These are phyloP conservation scores for Solanum commersonii DNA, from an alignment of 257 asterid species.

Conservation along the genomic window DNA sequence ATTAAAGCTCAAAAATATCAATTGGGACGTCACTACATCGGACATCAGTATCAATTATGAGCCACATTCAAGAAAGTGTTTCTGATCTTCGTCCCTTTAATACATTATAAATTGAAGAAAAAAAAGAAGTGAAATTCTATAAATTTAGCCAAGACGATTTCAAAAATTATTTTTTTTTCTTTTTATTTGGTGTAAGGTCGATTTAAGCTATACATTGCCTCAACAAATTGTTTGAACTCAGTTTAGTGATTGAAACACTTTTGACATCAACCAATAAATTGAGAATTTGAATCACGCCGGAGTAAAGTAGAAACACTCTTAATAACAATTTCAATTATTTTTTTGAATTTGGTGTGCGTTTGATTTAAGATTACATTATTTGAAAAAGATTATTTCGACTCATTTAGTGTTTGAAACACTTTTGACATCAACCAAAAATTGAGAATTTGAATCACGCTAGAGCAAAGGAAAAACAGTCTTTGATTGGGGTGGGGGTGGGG, in stretches of 20 bases:
- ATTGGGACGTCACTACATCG: not conserved
- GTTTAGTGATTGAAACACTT: not conserved
- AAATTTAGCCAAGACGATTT: not conserved
- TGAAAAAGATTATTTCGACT: too few relatives aligned
- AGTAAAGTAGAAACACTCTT: too few relatives aligned
- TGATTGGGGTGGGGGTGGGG: not conserved
- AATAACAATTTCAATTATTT: too few relatives aligned
- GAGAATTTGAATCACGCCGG: too few relatives aligned
- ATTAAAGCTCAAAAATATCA: not conserved
- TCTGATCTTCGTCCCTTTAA: not conserved
- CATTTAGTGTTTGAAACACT: not conserved
- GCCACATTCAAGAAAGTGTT: not conserved
- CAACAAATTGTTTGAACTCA: too few relatives aligned
- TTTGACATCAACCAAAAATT: not conserved
- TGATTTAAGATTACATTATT: not conserved
- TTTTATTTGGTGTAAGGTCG: not conserved
- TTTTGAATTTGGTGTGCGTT: too few relatives aligned
- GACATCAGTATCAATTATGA: not conserved
- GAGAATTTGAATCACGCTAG: too few relatives aligned
- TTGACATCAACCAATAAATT: not conserved
- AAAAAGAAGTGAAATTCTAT: not conserved
- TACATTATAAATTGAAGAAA: not conserved
- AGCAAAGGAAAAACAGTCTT: too few relatives aligned
- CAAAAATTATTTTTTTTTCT: not conserved
- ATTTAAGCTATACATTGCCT: not conserved